These are phyloP conservation scores for Gleditsia sinensis DNA, from an alignment of 306 rosid genomes.

Conservation along the genomic window DNA sequence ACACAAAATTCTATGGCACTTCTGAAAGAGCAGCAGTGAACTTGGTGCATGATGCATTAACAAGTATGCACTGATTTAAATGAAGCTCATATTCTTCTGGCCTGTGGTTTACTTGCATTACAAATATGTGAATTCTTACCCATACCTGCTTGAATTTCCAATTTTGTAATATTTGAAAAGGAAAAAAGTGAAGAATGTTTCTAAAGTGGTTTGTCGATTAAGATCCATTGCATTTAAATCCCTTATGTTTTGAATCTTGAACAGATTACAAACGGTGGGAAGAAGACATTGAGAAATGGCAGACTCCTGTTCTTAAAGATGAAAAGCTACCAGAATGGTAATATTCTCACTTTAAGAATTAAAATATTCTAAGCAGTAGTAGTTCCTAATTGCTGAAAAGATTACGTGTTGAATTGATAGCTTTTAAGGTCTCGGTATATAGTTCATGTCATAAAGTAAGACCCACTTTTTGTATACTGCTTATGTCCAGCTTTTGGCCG, in stretches of 20 bases:
- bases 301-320: constrained; percentile 80
- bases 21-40: constrained; percentile 83
- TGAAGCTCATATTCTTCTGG: constrained; percentile 27
- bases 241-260: constrained; percentile 38
- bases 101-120: constrained; percentile 22
- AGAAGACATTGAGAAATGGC: constrained; percentile 97
- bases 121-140: background rate
- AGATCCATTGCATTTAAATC: constrained; percentile 1
- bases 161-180: background rate
- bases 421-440: constrained; percentile 9
- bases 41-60: constrained; percentile 90
- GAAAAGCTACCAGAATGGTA: constrained; percentile 90
- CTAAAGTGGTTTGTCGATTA: constrained; percentile 17
- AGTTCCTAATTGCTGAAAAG: background rate
- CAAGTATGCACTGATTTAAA: constrained; percentile 57
- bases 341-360: constrained; percentile 30
- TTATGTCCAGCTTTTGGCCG: constrained; percentile 4
- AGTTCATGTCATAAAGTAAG: background rate
- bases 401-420: constrained; percentile 4
- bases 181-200: constrained; percentile 10
- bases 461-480: constrained; percentile 5
- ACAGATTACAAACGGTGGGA: constrained; percentile 95
- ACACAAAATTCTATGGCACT: constrained; percentile 90
- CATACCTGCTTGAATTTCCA: background rate
- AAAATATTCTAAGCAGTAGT: background rate